Conservation (phyloP, 2,329 filamentous ascomycete species). For the Cryphonectria radicalis region DNA sequence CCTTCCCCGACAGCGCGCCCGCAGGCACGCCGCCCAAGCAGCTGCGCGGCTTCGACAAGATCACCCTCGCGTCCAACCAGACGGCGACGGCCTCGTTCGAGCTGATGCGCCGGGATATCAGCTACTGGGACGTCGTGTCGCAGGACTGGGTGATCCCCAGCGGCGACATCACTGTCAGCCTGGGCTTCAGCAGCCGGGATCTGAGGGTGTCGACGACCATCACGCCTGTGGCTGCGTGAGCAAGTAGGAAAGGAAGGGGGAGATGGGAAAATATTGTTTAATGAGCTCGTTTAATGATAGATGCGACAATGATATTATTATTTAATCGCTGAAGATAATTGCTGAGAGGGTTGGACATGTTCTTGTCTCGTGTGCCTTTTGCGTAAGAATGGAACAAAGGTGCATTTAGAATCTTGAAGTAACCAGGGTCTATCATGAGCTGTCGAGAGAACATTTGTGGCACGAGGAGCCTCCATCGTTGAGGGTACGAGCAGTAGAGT, state of each 20-base stretch:
- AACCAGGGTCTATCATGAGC: no score
- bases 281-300: conserved; percentile 18
- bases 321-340: neutral
- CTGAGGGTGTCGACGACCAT: conserved; percentile 20
- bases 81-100: conserved; percentile 47
- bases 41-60: conserved; percentile 58
- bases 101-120: conserved; percentile 52
- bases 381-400: no score
- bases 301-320: neutral
- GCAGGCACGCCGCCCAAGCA: conserved; percentile 52
- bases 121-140: conserved; percentile 51
- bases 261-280: neutral
- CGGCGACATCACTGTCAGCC: conserved; percentile 38
- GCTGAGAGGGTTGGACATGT: no score
- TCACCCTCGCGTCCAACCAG: conserved; percentile 47
- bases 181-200: conserved; percentile 39
- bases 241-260: neutral
- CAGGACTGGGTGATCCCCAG: conserved; percentile 47
- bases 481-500: no score
- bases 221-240: conserved; percentile 22
- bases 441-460: no score
- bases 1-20: conserved; percentile 48
- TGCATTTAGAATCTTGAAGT: no score
- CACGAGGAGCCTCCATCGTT: no score
- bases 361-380: neutral